Conservation (phyloP, 2,329 filamentous ascomycete species). For the Teratosphaeria pseudoeucalypti region DNA sequence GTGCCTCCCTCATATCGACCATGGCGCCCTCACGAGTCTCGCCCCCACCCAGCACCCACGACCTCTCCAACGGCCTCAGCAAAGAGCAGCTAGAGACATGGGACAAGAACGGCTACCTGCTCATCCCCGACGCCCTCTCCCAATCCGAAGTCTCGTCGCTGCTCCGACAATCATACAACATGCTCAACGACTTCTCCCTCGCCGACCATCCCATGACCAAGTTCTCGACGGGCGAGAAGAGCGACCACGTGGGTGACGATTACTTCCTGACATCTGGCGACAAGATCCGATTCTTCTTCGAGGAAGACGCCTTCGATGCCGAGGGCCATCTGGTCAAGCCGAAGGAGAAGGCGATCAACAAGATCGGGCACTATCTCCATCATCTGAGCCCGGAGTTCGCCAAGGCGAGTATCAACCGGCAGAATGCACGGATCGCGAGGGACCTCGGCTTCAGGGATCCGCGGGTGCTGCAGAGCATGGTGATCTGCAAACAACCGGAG, state of each 20-base stretch:
- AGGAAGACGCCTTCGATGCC: slow-evolving; percentile 75
- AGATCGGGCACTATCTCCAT: slow-evolving; percentile 44
- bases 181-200: slow-evolving; percentile 70
- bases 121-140: slow-evolving; percentile 68
- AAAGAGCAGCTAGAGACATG: slow-evolving; percentile 62
- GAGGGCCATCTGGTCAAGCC: slow-evolving; percentile 59
- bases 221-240: slow-evolving; percentile 71
- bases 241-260: slow-evolving; percentile 79
- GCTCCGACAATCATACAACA: slow-evolving; percentile 60
- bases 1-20: background rate
- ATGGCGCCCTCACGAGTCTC: background rate
- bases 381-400: slow-evolving; percentile 39
- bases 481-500: slow-evolving; percentile 96
- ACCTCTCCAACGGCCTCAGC: slow-evolving; percentile 48
- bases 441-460: slow-evolving; percentile 68
- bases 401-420: slow-evolving; percentile 40
- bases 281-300: slow-evolving; percentile 94
- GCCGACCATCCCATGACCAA: slow-evolving; percentile 80
- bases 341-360: slow-evolving; percentile 75
- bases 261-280: slow-evolving; percentile 89
- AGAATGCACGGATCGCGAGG: slow-evolving; percentile 55
- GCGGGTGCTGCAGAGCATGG: slow-evolving; percentile 80
- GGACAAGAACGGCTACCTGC: slow-evolving; percentile 75
- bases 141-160: slow-evolving; percentile 56
- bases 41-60: slow-evolving; percentile 1